Evolutionary conservation across 345 rosid species (phyloP).

Genomic region (Arabis alpina): DNA sequence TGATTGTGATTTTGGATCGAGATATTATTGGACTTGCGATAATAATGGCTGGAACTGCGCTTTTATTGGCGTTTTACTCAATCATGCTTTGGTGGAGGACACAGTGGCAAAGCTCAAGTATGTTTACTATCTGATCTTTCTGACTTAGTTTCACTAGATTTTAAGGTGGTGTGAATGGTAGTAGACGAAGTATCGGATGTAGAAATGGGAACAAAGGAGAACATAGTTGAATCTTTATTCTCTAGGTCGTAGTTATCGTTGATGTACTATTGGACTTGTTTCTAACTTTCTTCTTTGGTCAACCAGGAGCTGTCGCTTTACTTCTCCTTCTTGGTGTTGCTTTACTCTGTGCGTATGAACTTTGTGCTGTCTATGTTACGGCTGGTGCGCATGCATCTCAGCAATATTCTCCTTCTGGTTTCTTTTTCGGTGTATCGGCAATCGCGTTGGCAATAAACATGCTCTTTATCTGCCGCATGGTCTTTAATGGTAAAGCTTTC

Average conservation of each 20-base stretch:
- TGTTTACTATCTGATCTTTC: slow-evolving; percentile 28
- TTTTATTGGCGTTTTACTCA: slow-evolving; percentile 91
- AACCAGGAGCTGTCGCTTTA: slow-evolving; percentile 92
- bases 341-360: slow-evolving; percentile 93
- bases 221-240: not conserved
- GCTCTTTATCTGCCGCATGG: slow-evolving; percentile 98
- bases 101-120: slow-evolving; percentile 99
- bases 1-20: slow-evolving; percentile 74
- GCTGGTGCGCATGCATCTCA: slow-evolving; percentile 86
- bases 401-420: slow-evolving; percentile 96
- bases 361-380: slow-evolving; percentile 96
- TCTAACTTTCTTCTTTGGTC: slow-evolving; percentile 32
- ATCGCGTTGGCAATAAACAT: slow-evolving; percentile 96
- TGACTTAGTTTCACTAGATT: slow-evolving; percentile 21
- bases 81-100: slow-evolving; percentile 99
- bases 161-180: slow-evolving; percentile 1
- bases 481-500: slow-evolving; percentile 84
- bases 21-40: slow-evolving; percentile 93
- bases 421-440: slow-evolving; percentile 98
- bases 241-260: slow-evolving; percentile 2
- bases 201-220: slow-evolving; percentile 13
- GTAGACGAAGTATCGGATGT: slow-evolving; percentile 13
- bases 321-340: slow-evolving; percentile 97
- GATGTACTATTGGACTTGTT: slow-evolving; percentile 13
- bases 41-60: slow-evolving; percentile 98